Evolutionary conservation across 106 monocot species (phyloP).

Genomic region (Apostasia ramifera): DNA sequence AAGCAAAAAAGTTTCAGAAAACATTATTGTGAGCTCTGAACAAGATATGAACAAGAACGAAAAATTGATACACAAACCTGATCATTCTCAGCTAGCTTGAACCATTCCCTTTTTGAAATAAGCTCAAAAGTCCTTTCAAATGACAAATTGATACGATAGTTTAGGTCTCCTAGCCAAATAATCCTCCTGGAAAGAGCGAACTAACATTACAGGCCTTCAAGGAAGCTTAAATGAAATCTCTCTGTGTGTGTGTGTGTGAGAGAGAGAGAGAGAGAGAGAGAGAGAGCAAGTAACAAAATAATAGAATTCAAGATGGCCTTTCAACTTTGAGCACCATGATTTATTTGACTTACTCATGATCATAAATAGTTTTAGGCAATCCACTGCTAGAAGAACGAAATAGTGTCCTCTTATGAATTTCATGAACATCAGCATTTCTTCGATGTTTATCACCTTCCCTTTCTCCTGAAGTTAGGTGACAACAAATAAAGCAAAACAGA

Average conservation of each 20-base stretch:
- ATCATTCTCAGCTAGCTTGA: constrained; percentile 52
- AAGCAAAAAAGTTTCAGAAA: too few relatives aligned
- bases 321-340: neutral
- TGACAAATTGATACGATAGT: constrained; percentile 81
- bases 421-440: constrained; percentile 81
- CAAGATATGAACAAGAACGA: too few relatives aligned
- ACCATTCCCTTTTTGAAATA: constrained; percentile 51
- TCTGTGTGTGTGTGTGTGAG: neutral
- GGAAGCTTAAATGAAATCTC: neutral
- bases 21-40: too few relatives aligned
- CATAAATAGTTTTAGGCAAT: constrained; percentile 60
- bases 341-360: constrained; percentile 73
- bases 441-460: constrained; percentile 56
- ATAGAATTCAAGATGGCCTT: neutral
- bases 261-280: too few relatives aligned
- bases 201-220: neutral
- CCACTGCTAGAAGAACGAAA: constrained; percentile 31
- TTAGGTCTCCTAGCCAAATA: constrained; percentile 92
- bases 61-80: constrained; percentile 36
- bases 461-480: constrained; percentile 76
- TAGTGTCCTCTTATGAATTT: constrained; percentile 69
- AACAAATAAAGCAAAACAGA: constrained; percentile 77
- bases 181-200: constrained; percentile 52
- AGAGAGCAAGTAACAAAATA: neutral
- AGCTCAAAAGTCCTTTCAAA: constrained; percentile 71